phyloP scores from a whole-genome alignment of 2,329 filamentous ascomycete species.

The Fusarium veterinarium region DNA sequence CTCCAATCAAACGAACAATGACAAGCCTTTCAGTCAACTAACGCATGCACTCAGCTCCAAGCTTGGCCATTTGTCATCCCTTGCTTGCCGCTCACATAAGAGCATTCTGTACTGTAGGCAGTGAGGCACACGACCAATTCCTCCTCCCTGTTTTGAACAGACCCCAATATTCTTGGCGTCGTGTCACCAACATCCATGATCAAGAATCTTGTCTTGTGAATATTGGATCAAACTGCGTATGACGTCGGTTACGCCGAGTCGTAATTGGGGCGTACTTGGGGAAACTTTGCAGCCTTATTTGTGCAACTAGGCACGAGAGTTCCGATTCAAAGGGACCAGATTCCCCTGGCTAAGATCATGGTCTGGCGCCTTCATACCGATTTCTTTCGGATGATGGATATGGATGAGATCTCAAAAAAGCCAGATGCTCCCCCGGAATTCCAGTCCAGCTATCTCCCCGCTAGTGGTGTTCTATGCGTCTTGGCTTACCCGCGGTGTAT shows the following conservation, averaged over 20 bases:
- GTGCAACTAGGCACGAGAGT: slow-evolving; percentile 3
- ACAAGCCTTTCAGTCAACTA: not conserved
- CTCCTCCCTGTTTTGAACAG: slow-evolving; percentile 4
- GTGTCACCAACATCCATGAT: slow-evolving; percentile 15
- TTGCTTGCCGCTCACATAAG: slow-evolving; percentile 2
- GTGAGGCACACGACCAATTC: slow-evolving; percentile 1
- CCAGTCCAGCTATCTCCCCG: not conserved
- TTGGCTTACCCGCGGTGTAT: slow-evolving; percentile 6
- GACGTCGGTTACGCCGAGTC: slow-evolving; percentile 22
- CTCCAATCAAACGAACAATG: not conserved
- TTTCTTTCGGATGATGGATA: not conserved
- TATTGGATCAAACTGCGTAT: slow-evolving; percentile 10
- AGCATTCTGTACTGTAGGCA: not conserved
- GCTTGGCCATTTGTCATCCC: not conserved
- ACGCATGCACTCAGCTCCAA: slow-evolving; percentile 1
- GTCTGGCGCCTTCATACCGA: not conserved
- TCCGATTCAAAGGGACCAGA: not conserved
- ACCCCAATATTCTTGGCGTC: slow-evolving; percentile 4
- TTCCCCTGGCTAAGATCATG: not conserved
- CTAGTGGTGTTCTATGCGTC: slow-evolving; percentile 1
- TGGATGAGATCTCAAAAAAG: not conserved
- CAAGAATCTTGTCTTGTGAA: slow-evolving; percentile 8
- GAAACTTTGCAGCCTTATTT: slow-evolving; percentile 18
- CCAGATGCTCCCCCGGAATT: slow-evolving; percentile 3
- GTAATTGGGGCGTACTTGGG: slow-evolving; percentile 8